Percentiles rank a stretch among this genome's conserved stretches.
These are phyloP conservation scores for Blastocystis sp. DNA, from an alignment of 352 stramenopile species.

Conservation along the genomic window DNA sequence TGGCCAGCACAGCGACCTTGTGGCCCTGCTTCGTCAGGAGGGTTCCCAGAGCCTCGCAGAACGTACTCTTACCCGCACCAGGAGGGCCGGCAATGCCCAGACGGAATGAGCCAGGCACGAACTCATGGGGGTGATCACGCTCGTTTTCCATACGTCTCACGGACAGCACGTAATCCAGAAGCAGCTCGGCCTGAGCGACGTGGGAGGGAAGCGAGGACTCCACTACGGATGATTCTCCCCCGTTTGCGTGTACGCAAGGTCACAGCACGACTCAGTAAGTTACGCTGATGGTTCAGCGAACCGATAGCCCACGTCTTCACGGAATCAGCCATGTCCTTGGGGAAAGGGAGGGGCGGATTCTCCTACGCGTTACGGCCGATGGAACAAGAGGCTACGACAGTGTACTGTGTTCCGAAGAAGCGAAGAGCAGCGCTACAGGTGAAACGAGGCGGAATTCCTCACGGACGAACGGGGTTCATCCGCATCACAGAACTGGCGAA, in stretches of 20 bases:
- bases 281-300: constrained; percentile 52
- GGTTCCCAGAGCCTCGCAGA: constrained; percentile 90
- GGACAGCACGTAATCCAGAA: constrained; percentile 81
- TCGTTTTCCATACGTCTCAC: constrained; percentile 71
- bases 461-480: background rate
- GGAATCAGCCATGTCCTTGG: constrained; percentile 43
- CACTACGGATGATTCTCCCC: background rate
- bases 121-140: constrained; percentile 63
- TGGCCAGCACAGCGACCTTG: constrained; percentile 88
- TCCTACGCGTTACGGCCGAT: background rate
- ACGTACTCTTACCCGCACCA: constrained; percentile 92
- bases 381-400: background rate
- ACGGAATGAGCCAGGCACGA: constrained; percentile 76
- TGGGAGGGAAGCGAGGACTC: constrained; percentile 51
- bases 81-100: constrained; percentile 85
- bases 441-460: background rate
- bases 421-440: constrained; percentile 20
- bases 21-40: constrained; percentile 80
- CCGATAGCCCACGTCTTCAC: constrained; percentile 60
- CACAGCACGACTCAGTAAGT: constrained; percentile 57
- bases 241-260: constrained; percentile 39
- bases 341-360: constrained; percentile 34
- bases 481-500: background rate
- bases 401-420: constrained; percentile 42
- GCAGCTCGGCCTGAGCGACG: constrained; percentile 78